Conservation (phyloP, 2,329 filamentous ascomycete genomes). For the Fusarium buxicola region DNA sequence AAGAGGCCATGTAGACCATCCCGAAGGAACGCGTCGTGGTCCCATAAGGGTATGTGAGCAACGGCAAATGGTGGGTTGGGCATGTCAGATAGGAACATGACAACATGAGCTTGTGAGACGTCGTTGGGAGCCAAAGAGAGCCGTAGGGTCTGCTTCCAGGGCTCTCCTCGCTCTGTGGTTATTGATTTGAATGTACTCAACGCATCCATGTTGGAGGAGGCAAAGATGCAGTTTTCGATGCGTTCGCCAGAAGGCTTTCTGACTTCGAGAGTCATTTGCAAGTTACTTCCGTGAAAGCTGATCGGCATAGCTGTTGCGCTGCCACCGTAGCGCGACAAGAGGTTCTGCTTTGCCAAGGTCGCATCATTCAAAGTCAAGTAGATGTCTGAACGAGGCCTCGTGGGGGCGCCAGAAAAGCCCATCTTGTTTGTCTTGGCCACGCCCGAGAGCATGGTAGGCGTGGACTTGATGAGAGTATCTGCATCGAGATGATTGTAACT, state of each 20-base stretch:
- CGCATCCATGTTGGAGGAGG: constrained; percentile 82
- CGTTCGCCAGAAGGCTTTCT: constrained; percentile 81
- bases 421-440: constrained; percentile 87
- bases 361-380: constrained; percentile 89
- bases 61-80: constrained; percentile 91
- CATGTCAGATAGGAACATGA: constrained; percentile 89
- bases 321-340: constrained; percentile 75
- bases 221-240: constrained; percentile 88
- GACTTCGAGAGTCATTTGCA: constrained; percentile 92
- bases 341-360: constrained; percentile 79
- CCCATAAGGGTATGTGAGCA: constrained; percentile 94
- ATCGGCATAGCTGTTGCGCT: constrained; percentile 77
- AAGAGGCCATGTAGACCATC: constrained; percentile 86
- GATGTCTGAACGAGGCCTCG: constrained; percentile 90
- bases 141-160: constrained; percentile 90
- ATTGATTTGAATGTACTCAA: constrained; percentile 91
- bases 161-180: constrained; percentile 80
- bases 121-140: constrained; percentile 83
- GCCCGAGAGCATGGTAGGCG: constrained; percentile 86
- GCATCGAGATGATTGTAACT: constrained; percentile 83
- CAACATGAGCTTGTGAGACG: constrained; percentile 84
- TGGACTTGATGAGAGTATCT: constrained; percentile 83
- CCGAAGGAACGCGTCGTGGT: constrained; percentile 86
- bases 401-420: constrained; percentile 92
- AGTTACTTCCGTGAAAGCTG: constrained; percentile 73